Evolutionary conservation across 331 rosid species (phyloP), one percentile per base, ranked within the genome.

Genomic region (Malus hybrid): DNA sequence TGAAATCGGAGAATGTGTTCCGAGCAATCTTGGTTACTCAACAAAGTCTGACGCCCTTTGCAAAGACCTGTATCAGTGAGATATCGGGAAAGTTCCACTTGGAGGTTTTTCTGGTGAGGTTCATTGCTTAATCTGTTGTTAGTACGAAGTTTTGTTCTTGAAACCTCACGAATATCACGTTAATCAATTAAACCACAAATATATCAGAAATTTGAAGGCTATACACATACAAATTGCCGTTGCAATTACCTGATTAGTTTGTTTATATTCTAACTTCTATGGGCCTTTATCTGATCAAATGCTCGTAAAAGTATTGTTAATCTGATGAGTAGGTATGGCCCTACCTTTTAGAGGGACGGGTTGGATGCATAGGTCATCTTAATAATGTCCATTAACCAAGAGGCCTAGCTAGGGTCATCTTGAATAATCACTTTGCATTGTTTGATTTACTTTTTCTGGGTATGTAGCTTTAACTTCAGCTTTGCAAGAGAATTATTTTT

Each of bases 91-190:
- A 82, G 60, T 86, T 87, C 78, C 91, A 79, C 63, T 64, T 89
- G 85, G 98, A 91, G 73, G 90, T 90, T 66, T 93, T 90, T 72
- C 88, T 85, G 97, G 97, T 90, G 56, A 83, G 67, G 5, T 36
- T 63, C 59, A 18, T 64, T 67, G 34, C 33, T 55, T 70, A 57
- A 11, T 42, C 42, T 75, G 20, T 79, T 33, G 65, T 46, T 59
- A 15, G 63, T 60, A 73, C 16, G 42, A 28, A 73, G 28, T 18
- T 72, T 27, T 48, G 32, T 48, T 46, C 62, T 73, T n/a, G 52
- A 42, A 11, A 44, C 46, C 61, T 42, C 36, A 27, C 2, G 4
- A 18, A 22, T 9, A 12, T 15, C 22, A 8, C 22, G 5, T 2
- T 6, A 10, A 29, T 71, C 27, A 14, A 28, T 71, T 71, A 6